Evolutionary conservation across 192 early-diverging fungal species (phyloP).

Genomic region (Podila clonocystis): DNA sequence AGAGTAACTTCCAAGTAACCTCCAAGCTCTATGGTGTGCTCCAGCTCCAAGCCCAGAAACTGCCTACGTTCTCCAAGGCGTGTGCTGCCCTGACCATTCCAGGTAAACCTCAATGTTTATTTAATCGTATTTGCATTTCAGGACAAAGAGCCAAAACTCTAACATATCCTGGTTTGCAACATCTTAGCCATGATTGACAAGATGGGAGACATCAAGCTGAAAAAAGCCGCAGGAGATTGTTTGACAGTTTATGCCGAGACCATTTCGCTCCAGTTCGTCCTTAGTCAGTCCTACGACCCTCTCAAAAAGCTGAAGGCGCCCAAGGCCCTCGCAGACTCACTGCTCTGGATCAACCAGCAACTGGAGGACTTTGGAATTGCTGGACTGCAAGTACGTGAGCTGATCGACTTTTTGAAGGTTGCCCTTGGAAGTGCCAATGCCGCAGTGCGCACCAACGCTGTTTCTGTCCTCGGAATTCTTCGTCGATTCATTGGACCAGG

Average conservation of each 20-base stretch:
- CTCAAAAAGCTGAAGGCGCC: slow-evolving; percentile 87
- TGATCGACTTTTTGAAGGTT: slow-evolving; percentile 89
- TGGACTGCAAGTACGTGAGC: slow-evolving; percentile 77
- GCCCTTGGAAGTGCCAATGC: slow-evolving; percentile 87
- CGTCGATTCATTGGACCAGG: slow-evolving; percentile 84
- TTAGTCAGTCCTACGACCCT: slow-evolving; percentile 80
- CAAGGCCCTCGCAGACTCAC: slow-evolving; percentile 87
- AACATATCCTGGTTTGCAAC: background rate
- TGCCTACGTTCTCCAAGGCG: slow-evolving; percentile 73
- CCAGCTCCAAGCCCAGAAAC: slow-evolving; percentile 71
- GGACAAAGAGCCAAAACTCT: no score
- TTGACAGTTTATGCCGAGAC: slow-evolving; percentile 82
- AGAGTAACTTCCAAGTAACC: slow-evolving; percentile 96
- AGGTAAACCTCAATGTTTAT: slow-evolving; percentile 41
- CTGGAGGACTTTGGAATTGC: slow-evolving; percentile 91
- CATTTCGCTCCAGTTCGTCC: slow-evolving; percentile 82
- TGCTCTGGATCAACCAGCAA: slow-evolving; percentile 87
- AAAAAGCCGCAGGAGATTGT: slow-evolving; percentile 83
- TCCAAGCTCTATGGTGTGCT: slow-evolving; percentile 79
- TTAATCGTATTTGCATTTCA: no score
- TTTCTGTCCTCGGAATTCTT: slow-evolving; percentile 84
- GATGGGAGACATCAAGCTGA: slow-evolving; percentile 95
- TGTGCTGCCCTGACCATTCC: slow-evolving; percentile 78
- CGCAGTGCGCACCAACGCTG: slow-evolving; percentile 81
- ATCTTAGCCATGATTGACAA: slow-evolving; percentile 82